phyloP scores from a whole-genome alignment of 169 alveolate species.

The Cryptosporidium meleagridis region DNA sequence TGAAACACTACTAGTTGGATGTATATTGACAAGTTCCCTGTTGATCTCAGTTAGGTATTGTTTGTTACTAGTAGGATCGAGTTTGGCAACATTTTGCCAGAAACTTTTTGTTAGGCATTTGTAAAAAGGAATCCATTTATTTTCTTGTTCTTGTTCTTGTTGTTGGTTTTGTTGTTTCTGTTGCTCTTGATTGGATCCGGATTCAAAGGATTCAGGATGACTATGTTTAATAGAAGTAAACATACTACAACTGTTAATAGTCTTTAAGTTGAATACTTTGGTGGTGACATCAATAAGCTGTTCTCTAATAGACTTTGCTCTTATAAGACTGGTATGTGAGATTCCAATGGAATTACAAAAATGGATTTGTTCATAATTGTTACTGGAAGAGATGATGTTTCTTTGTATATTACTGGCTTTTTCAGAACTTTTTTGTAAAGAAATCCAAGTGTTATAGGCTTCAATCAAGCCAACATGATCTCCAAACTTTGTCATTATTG shows the following conservation, averaged over 20 bases:
- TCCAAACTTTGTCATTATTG: constrained; percentile 53
- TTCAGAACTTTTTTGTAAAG: background rate
- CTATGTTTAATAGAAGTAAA: background rate
- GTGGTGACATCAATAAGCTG: constrained; percentile 54
- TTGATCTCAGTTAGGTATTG: constrained; percentile 73
- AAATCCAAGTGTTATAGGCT: constrained; percentile 35
- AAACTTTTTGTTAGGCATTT: constrained; percentile 82
- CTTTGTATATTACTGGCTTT: too few relatives aligned
- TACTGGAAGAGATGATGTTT: background rate
- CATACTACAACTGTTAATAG: constrained; percentile 36
- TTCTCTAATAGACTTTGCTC: constrained; percentile 74
- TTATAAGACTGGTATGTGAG: constrained; percentile 28
- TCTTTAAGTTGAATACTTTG: constrained; percentile 32
- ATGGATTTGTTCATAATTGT: constrained; percentile 1
- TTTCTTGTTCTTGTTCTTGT: background rate
- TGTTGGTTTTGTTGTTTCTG: background rate
- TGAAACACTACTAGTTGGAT: constrained; percentile 83
- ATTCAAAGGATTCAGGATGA: background rate
- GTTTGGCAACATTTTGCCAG: constrained; percentile 79
- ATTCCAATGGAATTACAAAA: constrained; percentile 73
- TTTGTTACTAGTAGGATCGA: constrained; percentile 60
- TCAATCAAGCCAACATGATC: constrained; percentile 68
- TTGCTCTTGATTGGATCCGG: constrained; percentile 34
- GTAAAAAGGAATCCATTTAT: constrained; percentile 70
- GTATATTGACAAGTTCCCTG: constrained; percentile 79